phyloP scores from a whole-genome alignment of 192 early-diverging fungal species.

The Rhizophlyctis rosea region DNA sequence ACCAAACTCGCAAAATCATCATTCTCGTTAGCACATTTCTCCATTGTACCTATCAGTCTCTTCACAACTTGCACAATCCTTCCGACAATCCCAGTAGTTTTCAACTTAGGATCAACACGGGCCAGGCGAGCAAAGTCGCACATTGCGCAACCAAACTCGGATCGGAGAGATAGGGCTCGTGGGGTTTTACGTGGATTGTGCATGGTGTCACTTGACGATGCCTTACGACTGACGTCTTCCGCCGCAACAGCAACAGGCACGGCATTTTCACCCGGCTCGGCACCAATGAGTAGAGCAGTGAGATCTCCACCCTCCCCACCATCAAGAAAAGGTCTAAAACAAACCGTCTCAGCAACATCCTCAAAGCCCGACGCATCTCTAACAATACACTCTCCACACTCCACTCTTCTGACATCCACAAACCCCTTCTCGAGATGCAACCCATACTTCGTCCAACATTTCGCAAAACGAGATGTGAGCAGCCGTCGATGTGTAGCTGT shows the following conservation, averaged over 20 bases:
- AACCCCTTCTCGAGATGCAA: conserved; percentile 29
- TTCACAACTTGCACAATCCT: conserved; percentile 3
- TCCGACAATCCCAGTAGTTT: neutral
- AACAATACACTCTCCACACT: conserved; percentile 35
- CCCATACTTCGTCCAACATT: conserved; percentile 41
- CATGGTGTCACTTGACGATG: neutral
- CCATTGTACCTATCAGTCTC: conserved; percentile 3
- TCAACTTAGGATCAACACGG: conserved; percentile 10
- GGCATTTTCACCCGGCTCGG: neutral
- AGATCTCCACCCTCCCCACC: neutral
- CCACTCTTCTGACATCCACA: conserved; percentile 24
- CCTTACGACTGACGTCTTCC: neutral
- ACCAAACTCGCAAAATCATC: conserved; percentile 4
- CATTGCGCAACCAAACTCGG: conserved; percentile 11
- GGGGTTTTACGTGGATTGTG: too few relatives aligned
- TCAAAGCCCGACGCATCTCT: conserved; percentile 30
- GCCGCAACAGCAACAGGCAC: neutral
- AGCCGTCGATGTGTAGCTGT: conserved; percentile 32
- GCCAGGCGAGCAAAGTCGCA: conserved; percentile 2
- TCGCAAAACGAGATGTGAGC: conserved; percentile 25
- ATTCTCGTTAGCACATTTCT: neutral
- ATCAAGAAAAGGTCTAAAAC: conserved; percentile 31
- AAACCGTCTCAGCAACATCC: conserved; percentile 31
- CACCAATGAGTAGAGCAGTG: neutral
- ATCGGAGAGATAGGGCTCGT: conserved; percentile 2